Base-by-base conservation (phyloP, 2,329 filamentous ascomycete genomes). In the Talaromyces sp. region DNA sequence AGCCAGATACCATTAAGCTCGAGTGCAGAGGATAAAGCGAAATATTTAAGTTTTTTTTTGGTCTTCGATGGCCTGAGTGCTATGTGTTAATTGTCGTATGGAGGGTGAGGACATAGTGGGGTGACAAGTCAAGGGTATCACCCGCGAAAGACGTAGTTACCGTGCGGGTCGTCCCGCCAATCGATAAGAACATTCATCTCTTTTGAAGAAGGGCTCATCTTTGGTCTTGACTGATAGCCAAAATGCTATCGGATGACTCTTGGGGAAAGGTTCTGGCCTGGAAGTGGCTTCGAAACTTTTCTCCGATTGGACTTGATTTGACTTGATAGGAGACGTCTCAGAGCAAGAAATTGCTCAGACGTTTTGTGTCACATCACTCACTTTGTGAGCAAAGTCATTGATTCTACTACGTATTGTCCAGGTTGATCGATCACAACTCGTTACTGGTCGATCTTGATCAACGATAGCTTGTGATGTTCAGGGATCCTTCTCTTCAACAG, bases 291-390 rank as follows among this genome's bases (percentile, higher is more conserved):
- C 11, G 39, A 18, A 23, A 5, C 37, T 52, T 60, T 52, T 60
- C 42, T 60, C 58, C 44, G 58, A 60, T 60, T 60, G 58, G 44
- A 31, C 33, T 52, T 54, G 58, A 60, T 60, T 60, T 44, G 44
- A 31, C 33, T 52, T 54, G 25, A 54, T 35, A 54, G 21, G 28
- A 14, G 31, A 21, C 11, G 31, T 35, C 46, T 50, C 11, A 54
- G 33, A 35, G 48, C 48, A 54, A 12, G 28, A 54, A 54, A 12
- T 54, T n/a, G 57, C 57, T 50, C 44, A 39, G 57, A 59, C 57
- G n/a, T 23, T n/a, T 48, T 58, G 31, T 60, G 44, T 60, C 58
- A 60, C 58, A 37, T 50, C 35, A 39, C 7, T 40, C n/a, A 28
- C 18, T 35, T 14, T 52, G 14, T 31, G 28, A 16, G 46, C n/a